Base-by-base conservation (phyloP, 352 stramenopile genomes). In the Globisporangium splendens region DNA sequence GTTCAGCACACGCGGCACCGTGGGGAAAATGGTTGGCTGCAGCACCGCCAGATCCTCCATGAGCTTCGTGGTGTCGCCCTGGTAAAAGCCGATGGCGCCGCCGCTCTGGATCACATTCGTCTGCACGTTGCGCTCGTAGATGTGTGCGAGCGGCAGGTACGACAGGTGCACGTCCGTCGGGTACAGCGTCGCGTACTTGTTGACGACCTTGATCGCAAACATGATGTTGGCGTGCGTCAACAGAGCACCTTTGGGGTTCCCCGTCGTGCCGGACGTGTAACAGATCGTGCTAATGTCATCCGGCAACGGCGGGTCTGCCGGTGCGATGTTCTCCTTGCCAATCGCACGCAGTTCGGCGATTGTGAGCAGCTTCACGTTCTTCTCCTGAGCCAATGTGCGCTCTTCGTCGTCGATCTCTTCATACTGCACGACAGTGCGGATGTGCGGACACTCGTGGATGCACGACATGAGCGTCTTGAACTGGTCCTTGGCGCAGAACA, bases 101-200 rank as follows among this genome's bases (percentile, higher is more conserved):
- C 93, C 95, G 21, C 64, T 63, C 6, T 68, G 62, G 17, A 98
- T 81, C 50, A 77, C 66, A 12, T 70, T 59, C 8, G 71, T 61
- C 52, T 86, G 71, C 1, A 88, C 72, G 18, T 75, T 74, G 20
- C 86, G 67, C 75, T 98, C 96, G 60, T 97, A 98, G 53, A 98
- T 96, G 70, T 98, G 96, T 3, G 93, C 89, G 14, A 98, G 68
- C 5, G 96, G 96, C 46, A 98, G 78, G 72, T 98, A 98, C 2
- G 86, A 96, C 17, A 98, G 67, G 65, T 98, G 70, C 31, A 80
- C 65, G 20, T 78, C 68, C 1, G 21, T 56, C 2, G 38, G 22
- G 12, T 44, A 39, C 38, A 76, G 61, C 31, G 59, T 33, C 28
- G 50, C 54, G 18, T 43, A 41, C 35, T 59, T 31, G 38, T 54